Percentiles rank a stretch among this genome's conserved stretches.
Evolutionary conservation across 129 eudicot genomes (phyloP).

Genomic region (Artemisia argyi): DNA sequence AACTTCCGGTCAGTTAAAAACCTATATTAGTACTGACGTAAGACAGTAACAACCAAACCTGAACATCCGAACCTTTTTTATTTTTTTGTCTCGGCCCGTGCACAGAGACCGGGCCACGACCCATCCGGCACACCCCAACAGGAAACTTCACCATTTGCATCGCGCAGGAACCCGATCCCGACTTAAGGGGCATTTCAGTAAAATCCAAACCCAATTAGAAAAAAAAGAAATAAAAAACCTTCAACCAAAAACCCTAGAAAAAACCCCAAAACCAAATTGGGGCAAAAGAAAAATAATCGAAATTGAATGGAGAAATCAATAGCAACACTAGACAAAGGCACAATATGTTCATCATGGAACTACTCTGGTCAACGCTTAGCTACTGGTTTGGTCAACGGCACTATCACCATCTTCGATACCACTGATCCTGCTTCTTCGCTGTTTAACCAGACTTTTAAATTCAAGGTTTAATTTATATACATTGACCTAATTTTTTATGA

Average conservation of each 20-base stretch:
- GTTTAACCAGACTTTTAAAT: conserved; percentile 46
- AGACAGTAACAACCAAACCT: no score
- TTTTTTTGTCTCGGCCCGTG: no score
- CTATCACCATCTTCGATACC: conserved; percentile 62
- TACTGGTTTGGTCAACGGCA: conserved; percentile 65
- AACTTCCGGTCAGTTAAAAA: no score
- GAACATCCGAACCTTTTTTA: no score
- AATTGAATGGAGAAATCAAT: conserved; percentile 59
- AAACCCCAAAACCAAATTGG: no score
- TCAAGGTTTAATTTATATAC: conserved; percentile 41
- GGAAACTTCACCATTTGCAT: no score
- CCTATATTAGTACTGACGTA: no score
- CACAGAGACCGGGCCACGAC: no score
- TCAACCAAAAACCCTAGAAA: conserved; percentile 4
- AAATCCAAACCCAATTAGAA: no score
- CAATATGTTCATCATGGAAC: conserved; percentile 83
- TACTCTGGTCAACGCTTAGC: conserved; percentile 73
- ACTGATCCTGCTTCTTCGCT: conserved; percentile 74
- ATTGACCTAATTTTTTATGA: background rate
- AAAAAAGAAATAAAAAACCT: background rate
- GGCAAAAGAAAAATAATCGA: background rate
- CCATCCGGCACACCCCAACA: no score
- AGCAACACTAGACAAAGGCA: conserved; percentile 64
- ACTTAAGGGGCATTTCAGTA: no score
- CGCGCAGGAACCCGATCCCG: no score